Percentiles rank a stretch among this genome's conserved stretches.
phyloP scores from a whole-genome alignment of 2,329 filamentous ascomycete genomes.

The Monilinia fructicola region DNA sequence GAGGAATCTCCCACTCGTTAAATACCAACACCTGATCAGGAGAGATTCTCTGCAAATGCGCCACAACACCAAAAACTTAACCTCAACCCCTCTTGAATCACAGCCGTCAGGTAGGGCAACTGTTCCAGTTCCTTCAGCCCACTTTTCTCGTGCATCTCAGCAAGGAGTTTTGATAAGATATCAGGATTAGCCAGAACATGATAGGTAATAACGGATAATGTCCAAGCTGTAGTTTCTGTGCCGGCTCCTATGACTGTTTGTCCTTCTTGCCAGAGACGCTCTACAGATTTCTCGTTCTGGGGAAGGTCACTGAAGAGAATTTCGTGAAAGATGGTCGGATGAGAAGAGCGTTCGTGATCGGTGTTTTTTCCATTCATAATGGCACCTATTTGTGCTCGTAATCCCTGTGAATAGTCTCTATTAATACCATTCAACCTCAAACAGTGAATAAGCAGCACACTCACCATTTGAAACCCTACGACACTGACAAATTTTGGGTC shows the following conservation, averaged over 20 bases:
- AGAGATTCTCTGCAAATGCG: conserved; percentile 37
- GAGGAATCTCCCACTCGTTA: conserved; percentile 29
- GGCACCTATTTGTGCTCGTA: conserved; percentile 38
- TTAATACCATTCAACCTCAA: background rate
- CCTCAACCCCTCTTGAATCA: conserved; percentile 42
- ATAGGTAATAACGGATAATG: conserved; percentile 42
- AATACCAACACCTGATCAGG: conserved; percentile 30
- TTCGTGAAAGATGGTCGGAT: conserved; percentile 37
- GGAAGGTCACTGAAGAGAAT: conserved; percentile 40
- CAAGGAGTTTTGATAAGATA: conserved; percentile 38
- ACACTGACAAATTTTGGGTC: conserved; percentile 4
- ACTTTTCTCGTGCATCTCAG: conserved; percentile 40
- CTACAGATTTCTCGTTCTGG: conserved; percentile 39
- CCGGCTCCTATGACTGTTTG: conserved; percentile 41
- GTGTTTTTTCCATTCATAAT: conserved; percentile 16
- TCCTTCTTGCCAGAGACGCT: conserved; percentile 41
- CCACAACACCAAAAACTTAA: conserved; percentile 39
- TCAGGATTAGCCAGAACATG: conserved; percentile 41
- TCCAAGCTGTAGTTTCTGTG: conserved; percentile 43
- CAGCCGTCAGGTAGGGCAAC: conserved; percentile 39
- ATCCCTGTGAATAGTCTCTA: conserved; percentile 33
- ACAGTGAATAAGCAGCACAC: background rate
- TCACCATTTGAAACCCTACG: conserved; percentile 21
- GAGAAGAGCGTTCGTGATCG: conserved; percentile 21
- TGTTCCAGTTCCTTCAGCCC: conserved; percentile 33